These are phyloP conservation scores for Phytophthora europaea DNA, from an alignment of 352 stramenopile species.

Conservation along the genomic window DNA sequence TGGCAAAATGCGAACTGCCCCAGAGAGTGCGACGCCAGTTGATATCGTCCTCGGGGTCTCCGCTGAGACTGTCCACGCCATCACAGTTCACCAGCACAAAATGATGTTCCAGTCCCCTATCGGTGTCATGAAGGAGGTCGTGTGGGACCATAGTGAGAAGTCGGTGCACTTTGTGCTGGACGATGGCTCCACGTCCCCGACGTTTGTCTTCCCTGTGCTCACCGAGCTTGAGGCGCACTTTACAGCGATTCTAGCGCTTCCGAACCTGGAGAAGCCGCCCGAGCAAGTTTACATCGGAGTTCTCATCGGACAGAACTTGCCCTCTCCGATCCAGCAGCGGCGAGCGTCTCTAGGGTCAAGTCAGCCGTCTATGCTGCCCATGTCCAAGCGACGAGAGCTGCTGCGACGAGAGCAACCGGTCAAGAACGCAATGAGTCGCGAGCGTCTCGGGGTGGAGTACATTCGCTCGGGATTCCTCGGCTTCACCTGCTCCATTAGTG, in stretches of 20 bases:
- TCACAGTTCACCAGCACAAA: conserved; percentile 44
- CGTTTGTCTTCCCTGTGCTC: conserved; percentile 58
- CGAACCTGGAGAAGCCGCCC: conserved; percentile 38
- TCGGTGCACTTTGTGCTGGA: conserved; percentile 57
- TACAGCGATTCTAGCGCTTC: conserved; percentile 33
- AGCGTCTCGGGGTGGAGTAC: conserved; percentile 64
- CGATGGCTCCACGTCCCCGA: conserved; percentile 39
- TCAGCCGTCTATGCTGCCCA: conserved; percentile 41
- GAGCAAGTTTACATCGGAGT: conserved; percentile 77
- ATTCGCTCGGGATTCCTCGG: conserved; percentile 56
- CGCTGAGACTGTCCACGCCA: conserved; percentile 46
- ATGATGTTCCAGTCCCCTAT: conserved; percentile 56
- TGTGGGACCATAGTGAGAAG: conserved; percentile 77
- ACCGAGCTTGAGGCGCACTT: conserved; percentile 62
- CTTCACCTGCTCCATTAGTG: conserved; percentile 74
- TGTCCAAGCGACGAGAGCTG: conserved; percentile 56
- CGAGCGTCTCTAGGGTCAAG: conserved; percentile 25
- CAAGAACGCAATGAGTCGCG: conserved; percentile 48
- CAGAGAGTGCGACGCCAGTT: conserved; percentile 22
- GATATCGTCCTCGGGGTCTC: conserved; percentile 60
- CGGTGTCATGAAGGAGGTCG: conserved; percentile 61
- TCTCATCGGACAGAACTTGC: conserved; percentile 64
- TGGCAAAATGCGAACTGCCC: conserved; percentile 51
- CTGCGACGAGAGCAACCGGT: conserved; percentile 65
- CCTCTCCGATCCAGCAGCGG: conserved; percentile 77